These are phyloP conservation scores for Raffaelea albimanens DNA, from an alignment of 2,329 filamentous ascomycete species.

Conservation along the genomic window DNA sequence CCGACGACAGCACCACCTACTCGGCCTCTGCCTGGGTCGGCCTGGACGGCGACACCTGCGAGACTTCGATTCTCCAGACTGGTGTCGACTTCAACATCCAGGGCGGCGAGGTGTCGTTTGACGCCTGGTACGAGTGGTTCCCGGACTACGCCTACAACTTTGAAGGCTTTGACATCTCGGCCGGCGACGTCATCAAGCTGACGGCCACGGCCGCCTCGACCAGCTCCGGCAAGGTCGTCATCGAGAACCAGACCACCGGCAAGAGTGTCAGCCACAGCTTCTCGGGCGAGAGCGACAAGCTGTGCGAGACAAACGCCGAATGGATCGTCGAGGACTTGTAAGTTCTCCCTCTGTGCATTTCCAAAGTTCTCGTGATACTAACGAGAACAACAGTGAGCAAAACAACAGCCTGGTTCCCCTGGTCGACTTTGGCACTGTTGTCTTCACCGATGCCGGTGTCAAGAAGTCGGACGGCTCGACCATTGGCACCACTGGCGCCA, in stretches of 20 bases:
- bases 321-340: conserved; percentile 22
- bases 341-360: too few relatives aligned
- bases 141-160: conserved; percentile 18
- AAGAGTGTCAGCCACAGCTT: conserved; percentile 40
- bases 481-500: conserved; percentile 27
- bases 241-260: conserved; percentile 26
- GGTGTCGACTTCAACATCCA: conserved; percentile 16
- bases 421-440: conserved; percentile 14
- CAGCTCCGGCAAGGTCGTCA: conserved; percentile 10
- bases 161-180: conserved; percentile 15
- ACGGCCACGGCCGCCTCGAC: conserved; percentile 10
- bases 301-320: conserved; percentile 17
- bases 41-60: conserved; percentile 19
- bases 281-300: conserved; percentile 5
- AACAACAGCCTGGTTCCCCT: conserved; percentile 15
- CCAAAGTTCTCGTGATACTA: too few relatives aligned
- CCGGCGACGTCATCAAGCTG: conserved; percentile 19
- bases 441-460: conserved; percentile 23
- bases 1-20: conserved; percentile 13
- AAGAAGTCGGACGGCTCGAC: conserved; percentile 16
- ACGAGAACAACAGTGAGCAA: too few relatives aligned
- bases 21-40: conserved; percentile 20
- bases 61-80: conserved; percentile 17
- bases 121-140: conserved; percentile 21
- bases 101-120: background rate